phyloP scores from a whole-genome alignment of 345 rosid species.

The Aurinia saxatilis region DNA sequence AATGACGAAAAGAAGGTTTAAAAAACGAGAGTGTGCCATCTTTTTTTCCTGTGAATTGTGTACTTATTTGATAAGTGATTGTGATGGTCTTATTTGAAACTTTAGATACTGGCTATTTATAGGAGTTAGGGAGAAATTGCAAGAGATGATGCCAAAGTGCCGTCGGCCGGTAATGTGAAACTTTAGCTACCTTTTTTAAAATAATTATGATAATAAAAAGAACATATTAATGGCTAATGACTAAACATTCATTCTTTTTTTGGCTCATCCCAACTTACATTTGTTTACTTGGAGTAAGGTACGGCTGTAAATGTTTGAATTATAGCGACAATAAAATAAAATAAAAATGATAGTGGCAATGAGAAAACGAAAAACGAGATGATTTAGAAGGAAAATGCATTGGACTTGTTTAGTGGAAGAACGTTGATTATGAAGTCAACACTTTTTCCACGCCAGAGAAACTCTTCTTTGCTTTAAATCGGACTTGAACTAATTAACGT shows the following conservation, averaged over 20 bases:
- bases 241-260: neutral
- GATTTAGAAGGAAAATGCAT: neutral
- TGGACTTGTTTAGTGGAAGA: conserved; percentile 19
- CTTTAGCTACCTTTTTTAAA: neutral
- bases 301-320: conserved; percentile 17
- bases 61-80: conserved; percentile 4
- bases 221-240: neutral
- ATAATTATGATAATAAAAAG: neutral
- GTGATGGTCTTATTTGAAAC: neutral
- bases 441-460: neutral
- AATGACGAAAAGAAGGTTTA: conserved; percentile 4
- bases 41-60: neutral
- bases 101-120: conserved; percentile 11
- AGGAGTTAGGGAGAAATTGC: neutral
- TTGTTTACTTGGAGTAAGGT: neutral
- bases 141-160: neutral
- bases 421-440: neutral
- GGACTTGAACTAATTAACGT: conserved; percentile 25
- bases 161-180: conserved; percentile 5
- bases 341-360: neutral
- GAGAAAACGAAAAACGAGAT: conserved; percentile 11
- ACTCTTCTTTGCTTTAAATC: neutral
- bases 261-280: neutral
- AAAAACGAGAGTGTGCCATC: conserved; percentile 10
- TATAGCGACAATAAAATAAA: neutral